Conservation (phyloP, 257 asterid genomes). For the Cynanchum wilfordii region DNA sequence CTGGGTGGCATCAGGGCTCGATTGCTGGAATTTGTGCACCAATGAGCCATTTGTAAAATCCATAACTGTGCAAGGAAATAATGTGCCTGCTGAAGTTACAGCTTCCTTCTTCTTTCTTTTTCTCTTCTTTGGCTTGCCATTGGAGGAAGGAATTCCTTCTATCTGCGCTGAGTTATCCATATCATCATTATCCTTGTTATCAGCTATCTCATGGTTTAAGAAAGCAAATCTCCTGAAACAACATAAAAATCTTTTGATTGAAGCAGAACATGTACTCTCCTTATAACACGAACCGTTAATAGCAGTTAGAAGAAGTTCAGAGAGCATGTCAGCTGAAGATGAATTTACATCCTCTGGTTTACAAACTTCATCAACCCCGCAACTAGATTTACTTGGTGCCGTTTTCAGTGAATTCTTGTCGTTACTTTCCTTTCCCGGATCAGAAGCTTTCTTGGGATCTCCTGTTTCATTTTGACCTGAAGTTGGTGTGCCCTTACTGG, state of each 20-base stretch:
- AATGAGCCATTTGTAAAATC: constrained; percentile 9
- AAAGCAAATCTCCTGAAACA: constrained; percentile 53
- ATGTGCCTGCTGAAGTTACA: constrained; percentile 18
- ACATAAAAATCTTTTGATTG: constrained; percentile 35
- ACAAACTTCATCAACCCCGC: constrained; percentile 17
- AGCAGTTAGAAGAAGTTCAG: constrained; percentile 47
- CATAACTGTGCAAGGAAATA: not conserved
- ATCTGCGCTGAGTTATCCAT: not conserved
- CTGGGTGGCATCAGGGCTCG: constrained; percentile 19
- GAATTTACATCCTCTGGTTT: constrained; percentile 32
- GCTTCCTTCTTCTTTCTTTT: constrained; percentile 36
- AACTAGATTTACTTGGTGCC: constrained; percentile 27
- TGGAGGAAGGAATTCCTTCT: constrained; percentile 7
- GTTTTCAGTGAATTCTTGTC: constrained; percentile 19
- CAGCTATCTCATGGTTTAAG: constrained; percentile 32
- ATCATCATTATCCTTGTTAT: constrained; percentile 11
- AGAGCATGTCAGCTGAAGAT: constrained; percentile 45
- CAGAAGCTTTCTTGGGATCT: constrained; percentile 22
- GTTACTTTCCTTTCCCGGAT: constrained; percentile 10
- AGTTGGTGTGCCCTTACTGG: constrained; percentile 22
- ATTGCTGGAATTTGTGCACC: constrained; percentile 27
- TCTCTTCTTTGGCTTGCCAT: constrained; percentile 21
- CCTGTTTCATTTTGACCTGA: constrained; percentile 30
- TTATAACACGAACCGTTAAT: constrained; percentile 31
- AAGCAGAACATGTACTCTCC: constrained; percentile 37